Conservation (phyloP, 495 filamentous ascomycete genomes). For the Copromyces sp. region DNA sequence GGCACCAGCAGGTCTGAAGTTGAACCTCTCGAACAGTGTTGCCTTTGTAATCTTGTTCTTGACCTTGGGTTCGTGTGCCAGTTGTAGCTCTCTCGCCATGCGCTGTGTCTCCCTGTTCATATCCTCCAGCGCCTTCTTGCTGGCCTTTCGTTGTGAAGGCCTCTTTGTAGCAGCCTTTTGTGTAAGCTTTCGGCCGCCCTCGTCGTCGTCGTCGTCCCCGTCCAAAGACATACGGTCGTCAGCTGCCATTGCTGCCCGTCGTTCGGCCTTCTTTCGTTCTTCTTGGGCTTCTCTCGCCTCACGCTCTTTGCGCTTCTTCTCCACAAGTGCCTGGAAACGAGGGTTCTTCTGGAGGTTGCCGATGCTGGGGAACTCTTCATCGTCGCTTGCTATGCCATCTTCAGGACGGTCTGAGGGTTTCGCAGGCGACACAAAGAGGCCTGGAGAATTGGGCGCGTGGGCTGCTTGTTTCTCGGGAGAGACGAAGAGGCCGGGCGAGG, state of each 20-base stretch:
- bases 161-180: conserved; percentile 42
- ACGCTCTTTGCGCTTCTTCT: conserved; percentile 59
- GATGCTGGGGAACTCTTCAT: conserved; percentile 33
- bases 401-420: conserved; percentile 10
- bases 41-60: conserved; percentile 87
- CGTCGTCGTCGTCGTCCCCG: conserved; percentile 47
- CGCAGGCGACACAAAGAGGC: conserved; percentile 35
- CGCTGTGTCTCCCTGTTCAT: conserved; percentile 90
- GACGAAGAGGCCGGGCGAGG: conserved; percentile 33
- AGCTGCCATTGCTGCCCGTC: conserved; percentile 24
- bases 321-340: conserved; percentile 58
- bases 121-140: conserved; percentile 93
- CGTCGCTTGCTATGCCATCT: conserved; percentile 33
- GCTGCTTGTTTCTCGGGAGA: conserved; percentile 15
- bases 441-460: conserved; percentile 14
- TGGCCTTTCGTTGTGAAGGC: conserved; percentile 66
- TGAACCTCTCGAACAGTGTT: conserved; percentile 75
- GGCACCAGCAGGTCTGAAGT: conserved; percentile 43
- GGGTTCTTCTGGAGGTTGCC: conserved; percentile 36
- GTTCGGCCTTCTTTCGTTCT: conserved; percentile 39
- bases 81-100: conserved; percentile 77
- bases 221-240: conserved; percentile 19
- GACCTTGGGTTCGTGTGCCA: conserved; percentile 80
- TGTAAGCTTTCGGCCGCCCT: conserved; percentile 46
- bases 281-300: conserved; percentile 52